Base-by-base conservation (phyloP, 1,284 basidiomycete genomes). In the Pascua sp. region DNA sequence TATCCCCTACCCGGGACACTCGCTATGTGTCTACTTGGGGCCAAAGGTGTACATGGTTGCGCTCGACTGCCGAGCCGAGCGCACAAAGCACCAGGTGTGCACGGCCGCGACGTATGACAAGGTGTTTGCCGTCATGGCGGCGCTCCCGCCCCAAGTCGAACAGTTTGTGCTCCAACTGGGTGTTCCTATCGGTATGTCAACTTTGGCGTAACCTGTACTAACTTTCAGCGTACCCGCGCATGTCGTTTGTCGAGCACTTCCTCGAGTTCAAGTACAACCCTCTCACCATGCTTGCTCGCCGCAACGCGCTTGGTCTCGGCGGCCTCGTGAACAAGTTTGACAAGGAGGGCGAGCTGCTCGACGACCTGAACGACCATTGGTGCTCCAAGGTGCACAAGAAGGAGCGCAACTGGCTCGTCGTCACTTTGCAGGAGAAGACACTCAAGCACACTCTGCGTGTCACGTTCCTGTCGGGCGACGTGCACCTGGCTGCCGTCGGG, bases 331-430 rank as follows among this genome's bases (percentile, higher is more conserved):
- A 95, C 76, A 90, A 79, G 60, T 96, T 95, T 78, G 93, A 96
- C 75, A 85, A 86, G 36, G 89, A 93, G 50, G 88, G 91, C 0
- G 92, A 95, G 75, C 78, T 96, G 43, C 81, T 96, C 53, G 93
- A 98, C 77, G 93, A 97, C 78, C 81, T 96, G 73, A 91, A 91
- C 67, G 91, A 93, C 70, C 90, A 92, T 68, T 93, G 90, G 90
- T 91, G 90, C 11, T 84, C 89, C 24, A 86, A 86, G 60, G 72
- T 77, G 4, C 91, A 93, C 75, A 94, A 96, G 86, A 81, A 83
- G 77, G 95, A 98, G 75, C 86, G 95, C 51, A 98, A 98, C 73
- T 87, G 85, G 85, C 81, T 98, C 15, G 84, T 98, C 40, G 82
- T 88, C 60, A 83, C 87, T 67, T 80, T 90, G 57, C 91, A 95